Evolutionary conservation across 2,329 filamentous ascomycete species (phyloP), one percentile per base, ranked within the genome.

Genomic region (Tolypocladium amazonense): DNA sequence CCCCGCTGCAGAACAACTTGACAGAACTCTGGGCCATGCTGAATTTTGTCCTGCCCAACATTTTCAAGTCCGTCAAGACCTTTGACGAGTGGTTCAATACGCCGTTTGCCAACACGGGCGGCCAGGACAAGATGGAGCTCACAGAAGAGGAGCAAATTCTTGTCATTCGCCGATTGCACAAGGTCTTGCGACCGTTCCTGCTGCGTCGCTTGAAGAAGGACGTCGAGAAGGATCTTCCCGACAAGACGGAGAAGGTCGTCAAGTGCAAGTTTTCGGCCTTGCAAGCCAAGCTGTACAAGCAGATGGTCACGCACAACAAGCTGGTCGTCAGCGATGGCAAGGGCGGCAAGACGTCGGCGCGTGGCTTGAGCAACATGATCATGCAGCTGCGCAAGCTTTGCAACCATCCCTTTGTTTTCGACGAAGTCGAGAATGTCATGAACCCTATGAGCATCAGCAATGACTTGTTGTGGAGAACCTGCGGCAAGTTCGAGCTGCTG

Each of bases 61-160:
- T 99, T 66, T 99, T 99, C 87, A 99, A 99, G 74, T 97, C 94
- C 2, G 92, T 93, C 63, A 97, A 94, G 72, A 97, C 93, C 2
- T 99, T 99, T 70, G 94, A 99, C 73, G 94, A 99, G 74, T 99
- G 94, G 94, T 99, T 99, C 85, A 99, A 97, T 72, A 99, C 94
- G 33, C 94, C 94, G 0, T 99, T 99, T 73, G 94, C 94, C 66
- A 99, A 99, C 72, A 99, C 94, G 6, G 94, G 94, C 75, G 88
- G 91, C 47, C 93, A 97, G 76, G 94, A 99, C 75, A 96, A 94
- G 80, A 99, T 99, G 90, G 93, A 97, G 71, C 81, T 99, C 63
- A 96, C 89, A 15, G 94, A 99, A 94, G 94, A 99, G 94, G 94
- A 99, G 76, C 92, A 96, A 73, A 85, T 99, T 75, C 88, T 99